A percentile compares a stretch with the other conserved stretches of the same genome.
These are phyloP conservation scores for Quercus engelmannii DNA, from an alignment of 306 rosid genomes.

Conservation along the genomic window DNA sequence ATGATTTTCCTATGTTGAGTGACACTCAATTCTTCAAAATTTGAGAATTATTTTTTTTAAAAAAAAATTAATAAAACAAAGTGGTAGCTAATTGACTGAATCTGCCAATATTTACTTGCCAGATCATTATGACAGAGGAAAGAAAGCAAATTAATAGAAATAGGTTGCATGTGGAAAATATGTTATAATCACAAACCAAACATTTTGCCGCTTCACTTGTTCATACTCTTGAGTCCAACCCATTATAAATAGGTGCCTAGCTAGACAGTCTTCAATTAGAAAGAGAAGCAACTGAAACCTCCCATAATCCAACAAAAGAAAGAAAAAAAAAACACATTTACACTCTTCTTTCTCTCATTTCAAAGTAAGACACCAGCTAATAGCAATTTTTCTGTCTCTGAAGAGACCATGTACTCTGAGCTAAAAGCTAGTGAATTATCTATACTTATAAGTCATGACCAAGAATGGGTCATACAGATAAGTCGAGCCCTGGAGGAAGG, in stretches of 20 bases:
- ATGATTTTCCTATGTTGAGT: too few relatives aligned
- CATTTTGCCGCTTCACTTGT: neutral
- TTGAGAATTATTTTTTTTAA: too few relatives aligned
- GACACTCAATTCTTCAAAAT: too few relatives aligned
- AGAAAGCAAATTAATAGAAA: too few relatives aligned
- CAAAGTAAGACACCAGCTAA: neutral
- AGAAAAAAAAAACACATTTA: neutral
- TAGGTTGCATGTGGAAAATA: neutral
- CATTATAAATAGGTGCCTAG: neutral
- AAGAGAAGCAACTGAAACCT: neutral
- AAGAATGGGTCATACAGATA: constrained; percentile 10
- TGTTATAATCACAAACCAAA: neutral
- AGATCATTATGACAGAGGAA: too few relatives aligned
- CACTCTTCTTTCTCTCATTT: neutral
- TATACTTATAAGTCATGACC: neutral
- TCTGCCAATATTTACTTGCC: too few relatives aligned
- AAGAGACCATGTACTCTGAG: neutral
- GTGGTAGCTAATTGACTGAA: too few relatives aligned
- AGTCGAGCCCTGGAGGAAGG: constrained; percentile 4
- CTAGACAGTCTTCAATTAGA: neutral
- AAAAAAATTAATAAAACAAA: too few relatives aligned
- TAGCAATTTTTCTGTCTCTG: too few relatives aligned
- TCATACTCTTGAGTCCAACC: neutral
- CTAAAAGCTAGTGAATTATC: neutral
- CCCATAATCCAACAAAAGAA: neutral